Base-by-base conservation (phyloP, 2,329 filamentous ascomycete species). In the Juglanconis juglandina region DNA sequence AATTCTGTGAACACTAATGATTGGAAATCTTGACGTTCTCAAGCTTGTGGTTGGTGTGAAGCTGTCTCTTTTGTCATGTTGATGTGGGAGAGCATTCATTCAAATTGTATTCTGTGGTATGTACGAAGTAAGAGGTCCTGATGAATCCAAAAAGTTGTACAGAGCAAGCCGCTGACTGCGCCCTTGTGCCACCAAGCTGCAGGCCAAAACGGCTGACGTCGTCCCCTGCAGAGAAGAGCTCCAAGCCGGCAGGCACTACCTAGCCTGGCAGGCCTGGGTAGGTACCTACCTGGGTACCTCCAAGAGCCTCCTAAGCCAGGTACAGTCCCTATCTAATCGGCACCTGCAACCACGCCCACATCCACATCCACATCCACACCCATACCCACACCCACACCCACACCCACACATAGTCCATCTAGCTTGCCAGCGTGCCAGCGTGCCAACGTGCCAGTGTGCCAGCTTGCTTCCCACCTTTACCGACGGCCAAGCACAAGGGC, bases 121-220 rank as follows among this genome's bases (percentile, higher is more conserved):
- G 24, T 24, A 24, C 2, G 2, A 24, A 24, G 24, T 24, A 24
- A 24, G 24, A 24, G 1, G 24, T 24, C 24, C 24, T 24, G 24
- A 24, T 24, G 24, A 24, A 24, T 24, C 24, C 24, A 24, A 24
- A 24, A 24, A 58, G 49, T 42, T 47, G 8, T 5, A 24, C 32
- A 47, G 17, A 37, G 42, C 44, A 35, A 48, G 53, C 60, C 47
- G 49, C 10, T 33, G 46, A 24, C 17, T 49, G 30, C 8, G 37
- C 24, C 4, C 32, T 5, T 44, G 47, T 44, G 32, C 52, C 34
- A 51, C 56, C 53, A 33, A 33, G 41, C 24, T 10, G n/a, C 4
- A 10, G 17, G 14, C 42, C 32, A 35, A 50, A 35, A 62, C 58
- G 49, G 33, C 58, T 61, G 61, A 63, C 61, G 58, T 61, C 47